These are phyloP conservation scores for Cytospora piceae DNA, from an alignment of 2,329 filamentous ascomycete species.

Conservation along the genomic window DNA sequence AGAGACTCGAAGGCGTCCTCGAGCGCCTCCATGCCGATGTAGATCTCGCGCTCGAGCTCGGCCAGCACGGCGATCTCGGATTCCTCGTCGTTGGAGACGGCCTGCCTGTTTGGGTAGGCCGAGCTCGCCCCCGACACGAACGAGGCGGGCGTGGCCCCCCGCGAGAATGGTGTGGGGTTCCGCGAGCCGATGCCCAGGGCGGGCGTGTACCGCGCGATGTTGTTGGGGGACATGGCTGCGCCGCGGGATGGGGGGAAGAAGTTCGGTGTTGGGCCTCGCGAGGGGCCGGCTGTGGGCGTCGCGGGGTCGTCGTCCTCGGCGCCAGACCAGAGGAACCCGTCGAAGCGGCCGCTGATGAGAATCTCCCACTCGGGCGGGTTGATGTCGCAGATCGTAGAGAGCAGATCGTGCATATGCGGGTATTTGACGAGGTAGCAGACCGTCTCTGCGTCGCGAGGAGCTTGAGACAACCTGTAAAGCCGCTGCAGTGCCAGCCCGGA, in stretches of 20 bases:
- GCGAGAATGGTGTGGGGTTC: conserved; percentile 53
- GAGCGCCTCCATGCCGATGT: conserved; percentile 88
- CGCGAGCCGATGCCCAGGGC: conserved; percentile 45
- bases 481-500: conserved; percentile 80
- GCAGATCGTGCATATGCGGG: conserved; percentile 78
- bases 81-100: conserved; percentile 90
- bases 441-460: conserved; percentile 82
- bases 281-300: conserved; percentile 44
- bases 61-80: conserved; percentile 88
- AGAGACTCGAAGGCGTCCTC: conserved; percentile 93
- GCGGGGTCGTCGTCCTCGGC: conserved; percentile 65
- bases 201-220: conserved; percentile 43
- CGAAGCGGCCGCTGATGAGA: conserved; percentile 88
- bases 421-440: conserved; percentile 87
- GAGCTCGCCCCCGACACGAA: conserved; percentile 52
- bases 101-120: conserved; percentile 50
- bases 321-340: conserved; percentile 93
- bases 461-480: conserved; percentile 73
- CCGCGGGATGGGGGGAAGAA: conserved; percentile 47
- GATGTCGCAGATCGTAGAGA: conserved; percentile 85
- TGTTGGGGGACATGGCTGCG: conserved; percentile 45
- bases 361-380: conserved; percentile 97
- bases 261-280: conserved; percentile 59
- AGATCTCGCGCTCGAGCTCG: conserved; percentile 92
- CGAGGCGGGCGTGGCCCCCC: conserved; percentile 55